Evolutionary conservation across 164 flowering plant genomes (phyloP).

Genomic region (Aristolochia californica): DNA sequence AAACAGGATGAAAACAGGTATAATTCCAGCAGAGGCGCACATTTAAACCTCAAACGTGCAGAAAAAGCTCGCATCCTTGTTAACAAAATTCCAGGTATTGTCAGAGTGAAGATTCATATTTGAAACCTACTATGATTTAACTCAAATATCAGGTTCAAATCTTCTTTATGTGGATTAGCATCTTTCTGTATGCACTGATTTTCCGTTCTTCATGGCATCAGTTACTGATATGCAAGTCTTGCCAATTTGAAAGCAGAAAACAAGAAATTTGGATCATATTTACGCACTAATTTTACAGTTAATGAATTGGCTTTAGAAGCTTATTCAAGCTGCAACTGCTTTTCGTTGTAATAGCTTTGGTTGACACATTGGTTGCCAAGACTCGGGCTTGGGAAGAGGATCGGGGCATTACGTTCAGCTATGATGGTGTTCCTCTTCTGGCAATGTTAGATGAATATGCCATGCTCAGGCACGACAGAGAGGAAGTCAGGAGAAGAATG

Average conservation of each 20-base stretch:
- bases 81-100: slow-evolving; percentile 83
- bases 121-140: no score
- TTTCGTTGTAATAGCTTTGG: slow-evolving; percentile 39
- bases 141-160: no score
- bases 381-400: slow-evolving; percentile 94
- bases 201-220: no score
- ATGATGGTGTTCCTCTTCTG: slow-evolving; percentile 95
- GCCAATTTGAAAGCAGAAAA: no score
- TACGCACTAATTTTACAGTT: neutral
- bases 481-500: slow-evolving; percentile 83
- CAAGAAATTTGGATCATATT: neutral
- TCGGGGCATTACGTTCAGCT: slow-evolving; percentile 52
- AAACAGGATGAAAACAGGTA: slow-evolving; percentile 94
- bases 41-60: slow-evolving; percentile 90
- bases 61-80: slow-evolving; percentile 89
- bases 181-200: no score
- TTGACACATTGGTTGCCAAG: slow-evolving; percentile 68
- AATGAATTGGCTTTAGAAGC: neutral
- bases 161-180: no score
- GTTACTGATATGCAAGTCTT: no score
- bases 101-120: no score
- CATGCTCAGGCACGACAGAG: slow-evolving; percentile 91
- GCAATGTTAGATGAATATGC: slow-evolving; percentile 94
- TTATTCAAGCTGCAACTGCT: neutral
- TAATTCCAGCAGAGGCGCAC: slow-evolving; percentile 91